These are phyloP conservation scores for Dimocarpus longan DNA, from an alignment of 345 rosid species.

Conservation along the genomic window DNA sequence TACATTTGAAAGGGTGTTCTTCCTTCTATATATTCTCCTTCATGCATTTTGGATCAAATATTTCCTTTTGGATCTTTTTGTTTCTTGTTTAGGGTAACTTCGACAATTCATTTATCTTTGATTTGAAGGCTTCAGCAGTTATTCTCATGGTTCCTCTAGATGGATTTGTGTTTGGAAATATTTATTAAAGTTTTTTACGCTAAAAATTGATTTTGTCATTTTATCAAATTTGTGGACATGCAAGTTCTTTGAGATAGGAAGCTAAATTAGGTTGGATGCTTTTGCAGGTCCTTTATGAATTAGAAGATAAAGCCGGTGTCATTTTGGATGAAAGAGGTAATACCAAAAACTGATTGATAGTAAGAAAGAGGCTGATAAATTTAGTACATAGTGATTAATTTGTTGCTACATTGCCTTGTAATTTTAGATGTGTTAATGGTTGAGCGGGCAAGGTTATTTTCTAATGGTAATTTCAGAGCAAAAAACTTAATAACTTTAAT, in stretches of 20 bases:
- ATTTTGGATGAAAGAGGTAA: conserved; percentile 95
- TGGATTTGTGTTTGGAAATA: background rate
- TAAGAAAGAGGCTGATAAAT: conserved; percentile 8
- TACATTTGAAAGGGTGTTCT: background rate
- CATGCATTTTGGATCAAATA: background rate
- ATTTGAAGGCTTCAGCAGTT: background rate
- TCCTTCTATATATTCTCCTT: background rate
- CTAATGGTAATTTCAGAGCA: too few species aligned
- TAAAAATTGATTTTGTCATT: background rate
- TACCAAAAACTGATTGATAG: background rate
- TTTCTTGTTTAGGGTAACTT: background rate
- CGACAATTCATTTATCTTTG: background rate
- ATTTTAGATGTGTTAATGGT: too few species aligned
- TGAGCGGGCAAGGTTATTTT: too few species aligned
- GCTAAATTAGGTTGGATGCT: conserved; percentile 10
- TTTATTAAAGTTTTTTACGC: background rate
- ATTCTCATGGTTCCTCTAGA: background rate
- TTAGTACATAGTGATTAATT: background rate
- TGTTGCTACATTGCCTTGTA: too few species aligned
- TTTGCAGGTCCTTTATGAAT: conserved; percentile 76
- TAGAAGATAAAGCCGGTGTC: conserved; percentile 88
- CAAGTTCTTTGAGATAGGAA: conserved; percentile 1
- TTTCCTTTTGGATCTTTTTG: background rate
- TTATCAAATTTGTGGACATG: background rate
- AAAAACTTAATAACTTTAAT: too few species aligned